Evolutionary conservation across 1,284 basidiomycete genomes (phyloP).

Genomic region (Anthracocystis panici-leucophaei): DNA sequence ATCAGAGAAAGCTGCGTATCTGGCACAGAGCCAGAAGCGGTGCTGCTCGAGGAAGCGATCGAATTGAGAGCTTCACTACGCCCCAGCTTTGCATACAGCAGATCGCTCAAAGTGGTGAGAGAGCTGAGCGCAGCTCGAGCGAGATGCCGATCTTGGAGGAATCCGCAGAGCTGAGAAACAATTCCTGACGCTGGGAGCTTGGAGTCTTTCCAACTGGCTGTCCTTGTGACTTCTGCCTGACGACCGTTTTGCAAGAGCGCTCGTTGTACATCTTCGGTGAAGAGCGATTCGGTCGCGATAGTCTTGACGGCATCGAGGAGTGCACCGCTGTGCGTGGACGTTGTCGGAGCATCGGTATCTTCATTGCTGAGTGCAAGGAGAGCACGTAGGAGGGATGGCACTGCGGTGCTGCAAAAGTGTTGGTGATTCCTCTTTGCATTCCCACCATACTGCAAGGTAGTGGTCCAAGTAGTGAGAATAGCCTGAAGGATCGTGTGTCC

Average conservation of each 20-base stretch:
- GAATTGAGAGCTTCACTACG: constrained; percentile 39
- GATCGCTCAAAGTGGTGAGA: constrained; percentile 14
- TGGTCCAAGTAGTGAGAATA: constrained; percentile 37
- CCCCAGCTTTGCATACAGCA: constrained; percentile 24
- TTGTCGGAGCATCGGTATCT: not conserved
- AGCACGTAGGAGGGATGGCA: constrained; percentile 29
- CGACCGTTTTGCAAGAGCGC: constrained; percentile 34
- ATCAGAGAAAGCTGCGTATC: constrained; percentile 38
- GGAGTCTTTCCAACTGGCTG: constrained; percentile 16
- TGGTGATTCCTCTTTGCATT: constrained; percentile 59
- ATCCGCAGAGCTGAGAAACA: constrained; percentile 15
- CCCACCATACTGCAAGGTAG: constrained; percentile 47
- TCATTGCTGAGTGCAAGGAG: constrained; percentile 6
- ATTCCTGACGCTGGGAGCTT: constrained; percentile 9
- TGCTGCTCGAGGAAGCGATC: constrained; percentile 21
- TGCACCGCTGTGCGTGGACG: not conserved
- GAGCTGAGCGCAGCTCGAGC: constrained; percentile 15
- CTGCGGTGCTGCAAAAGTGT: constrained; percentile 34
- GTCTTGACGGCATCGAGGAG: constrained; percentile 23
- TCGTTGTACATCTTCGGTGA: constrained; percentile 42
- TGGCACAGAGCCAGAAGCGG: constrained; percentile 24
- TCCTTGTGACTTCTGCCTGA: constrained; percentile 9
- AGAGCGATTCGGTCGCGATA: constrained; percentile 45
- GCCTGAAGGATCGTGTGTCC: constrained; percentile 19
- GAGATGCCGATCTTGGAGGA: constrained; percentile 15